Base-by-base conservation (phyloP, 805 yeast genomes). In the Wickerhamomyces ciferrii region DNA sequence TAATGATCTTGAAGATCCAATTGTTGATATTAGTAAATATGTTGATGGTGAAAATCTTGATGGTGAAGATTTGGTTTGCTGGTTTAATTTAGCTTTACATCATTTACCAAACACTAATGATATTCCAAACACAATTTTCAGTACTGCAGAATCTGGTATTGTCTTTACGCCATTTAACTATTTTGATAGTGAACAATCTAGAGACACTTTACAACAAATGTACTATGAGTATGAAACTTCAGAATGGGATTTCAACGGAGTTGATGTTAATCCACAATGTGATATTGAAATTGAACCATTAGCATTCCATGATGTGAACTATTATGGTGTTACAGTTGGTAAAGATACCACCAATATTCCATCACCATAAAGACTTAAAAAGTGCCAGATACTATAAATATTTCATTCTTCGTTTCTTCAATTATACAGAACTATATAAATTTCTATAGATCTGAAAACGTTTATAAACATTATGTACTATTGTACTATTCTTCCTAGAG, bases 71-170 rank as follows among this genome's bases (percentile, higher is more conserved):
- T 39, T 60, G 21, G 65, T 60, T 20, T 54, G 53, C n/a, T 60
- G 65, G 65, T 48, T 59, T 39, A 60, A 56, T 48, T 42, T 60
- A 37, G 65, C 58, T 29, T 43, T 60, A 20, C 65, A 60, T 40
- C 65, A 60, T 42, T 50, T 60, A 41, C 65, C 65, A 49, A 59
- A 55, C 46, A 55, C 62, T 24, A 60, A 60, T 36, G 65, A 60
- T 48, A 55, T 60, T 32, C 65, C 63, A 49, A 57, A 52, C 40
- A 60, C 65, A 13, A 49, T 60, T 27, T 60, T 52, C 52, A 53
- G 48, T 39, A 56, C 63, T 25, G 65, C 63, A 14, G 51, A 47
- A 39, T 49, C 61, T 5, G 46, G 53, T 15, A 50, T 60, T 25
- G 31, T 55, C 23, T 42, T 60, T 20, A 60, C 65, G 5, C 65